phyloP scores from a whole-genome alignment of 306 rosid species.

The Lathyrus oleraceus region DNA sequence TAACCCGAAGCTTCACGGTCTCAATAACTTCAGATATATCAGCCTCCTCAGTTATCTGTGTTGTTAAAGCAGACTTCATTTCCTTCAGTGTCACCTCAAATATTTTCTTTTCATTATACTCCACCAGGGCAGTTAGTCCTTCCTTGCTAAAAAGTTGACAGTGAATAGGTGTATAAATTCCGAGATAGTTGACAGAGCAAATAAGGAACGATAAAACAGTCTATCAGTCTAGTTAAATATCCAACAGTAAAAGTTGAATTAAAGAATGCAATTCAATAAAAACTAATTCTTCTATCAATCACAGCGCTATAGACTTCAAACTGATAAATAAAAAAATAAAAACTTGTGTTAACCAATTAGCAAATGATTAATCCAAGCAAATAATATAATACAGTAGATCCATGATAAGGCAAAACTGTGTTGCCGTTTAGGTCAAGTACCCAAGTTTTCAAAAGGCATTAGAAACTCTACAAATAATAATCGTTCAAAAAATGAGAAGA shows the following conservation, averaged over 20 bases:
- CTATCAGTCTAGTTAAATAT: not conserved
- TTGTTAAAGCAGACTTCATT: slow-evolving; percentile 91
- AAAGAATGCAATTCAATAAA: slow-evolving; percentile 8
- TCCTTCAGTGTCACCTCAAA: slow-evolving; percentile 95
- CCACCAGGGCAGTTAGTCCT: slow-evolving; percentile 86
- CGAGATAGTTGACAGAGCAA: slow-evolving; percentile 17
- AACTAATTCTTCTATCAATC: not conserved
- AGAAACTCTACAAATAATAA: not conserved
- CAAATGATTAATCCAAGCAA: slow-evolving; percentile 11
- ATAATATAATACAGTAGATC: not conserved
- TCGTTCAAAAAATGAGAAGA: not conserved
- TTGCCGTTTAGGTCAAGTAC: not conserved
- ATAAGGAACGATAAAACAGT: slow-evolving; percentile 3
- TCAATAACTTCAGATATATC: slow-evolving; percentile 94
- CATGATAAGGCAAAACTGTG: not conserved
- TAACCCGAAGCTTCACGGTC: slow-evolving; percentile 85
- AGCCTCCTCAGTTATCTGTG: slow-evolving; percentile 90
- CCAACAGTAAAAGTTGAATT: not conserved
- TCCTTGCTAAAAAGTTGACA: slow-evolving; percentile 70
- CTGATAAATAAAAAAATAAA: not conserved
- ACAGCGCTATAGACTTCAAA: not conserved
- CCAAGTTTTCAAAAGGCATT: not conserved
- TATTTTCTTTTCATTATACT: slow-evolving; percentile 93
- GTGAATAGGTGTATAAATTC: slow-evolving; percentile 19
- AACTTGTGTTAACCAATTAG: not conserved